These are phyloP conservation scores for Irpex rosettiformis DNA, from an alignment of 1,284 basidiomycete species.

Conservation along the genomic window DNA sequence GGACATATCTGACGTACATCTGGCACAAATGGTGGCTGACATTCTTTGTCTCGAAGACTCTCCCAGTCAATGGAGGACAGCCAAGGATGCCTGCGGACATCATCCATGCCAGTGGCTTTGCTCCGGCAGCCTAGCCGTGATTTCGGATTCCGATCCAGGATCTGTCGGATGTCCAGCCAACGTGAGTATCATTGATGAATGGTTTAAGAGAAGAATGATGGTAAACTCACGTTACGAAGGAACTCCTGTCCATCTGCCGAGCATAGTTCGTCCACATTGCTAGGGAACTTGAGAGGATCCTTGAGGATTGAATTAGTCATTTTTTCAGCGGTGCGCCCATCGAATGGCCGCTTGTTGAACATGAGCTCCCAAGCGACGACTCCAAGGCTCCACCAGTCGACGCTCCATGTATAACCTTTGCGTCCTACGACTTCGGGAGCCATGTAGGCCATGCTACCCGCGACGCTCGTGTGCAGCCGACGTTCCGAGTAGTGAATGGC, in stretches of 20 bases:
- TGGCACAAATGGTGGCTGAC: slow-evolving; percentile 85
- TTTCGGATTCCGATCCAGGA: slow-evolving; percentile 81
- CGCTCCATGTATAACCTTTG: slow-evolving; percentile 82
- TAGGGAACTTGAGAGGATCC: slow-evolving; percentile 63
- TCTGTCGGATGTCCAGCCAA: slow-evolving; percentile 42
- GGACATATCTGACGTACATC: slow-evolving; percentile 58
- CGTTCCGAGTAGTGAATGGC: slow-evolving; percentile 94
- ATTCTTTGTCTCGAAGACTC: slow-evolving; percentile 69
- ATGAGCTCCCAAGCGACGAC: slow-evolving; percentile 88
- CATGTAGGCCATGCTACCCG: slow-evolving; percentile 99
- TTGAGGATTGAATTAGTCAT: slow-evolving; percentile 81
- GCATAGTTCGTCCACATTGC: slow-evolving; percentile 39
- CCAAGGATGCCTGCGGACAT: slow-evolving; percentile 86
- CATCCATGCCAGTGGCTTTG: slow-evolving; percentile 63
- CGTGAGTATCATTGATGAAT: slow-evolving; percentile 16
- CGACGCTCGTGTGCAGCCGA: slow-evolving; percentile 85
- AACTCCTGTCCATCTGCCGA: slow-evolving; percentile 36
- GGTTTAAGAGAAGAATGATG: slow-evolving; percentile 1
- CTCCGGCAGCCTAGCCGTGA: slow-evolving; percentile 81
- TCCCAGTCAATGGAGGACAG: slow-evolving; percentile 83
- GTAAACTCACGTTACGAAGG: slow-evolving; percentile 44
- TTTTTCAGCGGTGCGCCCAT: slow-evolving; percentile 81
- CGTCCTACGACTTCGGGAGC: slow-evolving; percentile 85
- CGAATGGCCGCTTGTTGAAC: slow-evolving; percentile 86
- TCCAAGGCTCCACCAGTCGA: slow-evolving; percentile 96